Percentiles rank a stretch among this genome's conserved stretches.
These are phyloP conservation scores for Cairneyella variabilis DNA, from an alignment of 495 filamentous ascomycete species.

Conservation along the genomic window DNA sequence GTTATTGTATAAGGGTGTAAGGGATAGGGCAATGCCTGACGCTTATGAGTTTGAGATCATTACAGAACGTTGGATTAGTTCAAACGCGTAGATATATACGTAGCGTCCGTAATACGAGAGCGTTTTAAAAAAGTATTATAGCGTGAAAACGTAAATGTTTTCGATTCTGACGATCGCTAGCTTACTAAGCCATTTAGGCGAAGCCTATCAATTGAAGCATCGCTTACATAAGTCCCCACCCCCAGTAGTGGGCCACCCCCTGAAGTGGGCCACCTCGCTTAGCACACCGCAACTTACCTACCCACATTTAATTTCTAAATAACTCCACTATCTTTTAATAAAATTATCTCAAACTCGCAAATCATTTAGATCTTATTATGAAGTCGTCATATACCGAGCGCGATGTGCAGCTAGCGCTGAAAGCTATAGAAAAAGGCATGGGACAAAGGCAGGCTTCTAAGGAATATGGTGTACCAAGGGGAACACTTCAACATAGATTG, in stretches of 20 bases:
- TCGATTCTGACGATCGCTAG: no score
- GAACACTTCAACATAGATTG: not conserved
- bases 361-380: not conserved
- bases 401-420: constrained; percentile 1
- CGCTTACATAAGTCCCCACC: constrained; percentile 2
- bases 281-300: constrained; percentile 1
- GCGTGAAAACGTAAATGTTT: no score
- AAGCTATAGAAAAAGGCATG: not conserved
- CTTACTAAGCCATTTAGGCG: no score
- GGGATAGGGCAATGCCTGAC: no score
- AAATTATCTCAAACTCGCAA: not conserved
- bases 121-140: no score
- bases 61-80: no score
- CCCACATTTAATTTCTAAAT: constrained; percentile 2
- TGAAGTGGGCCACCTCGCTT: constrained; percentile 1
- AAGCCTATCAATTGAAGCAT: no score
- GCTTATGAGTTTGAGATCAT: no score
- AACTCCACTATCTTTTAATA: not conserved
- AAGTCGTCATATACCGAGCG: constrained; percentile 6
- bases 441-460: not conserved
- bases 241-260: not conserved
- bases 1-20: no score
- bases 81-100: no score
- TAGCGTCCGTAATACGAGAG: no score
- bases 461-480: not conserved